Percentiles rank a stretch among this genome's conserved stretches.
Evolutionary conservation across 148 eudicot species (phyloP).

Genomic region (Rhododendron kiyosumense): DNA sequence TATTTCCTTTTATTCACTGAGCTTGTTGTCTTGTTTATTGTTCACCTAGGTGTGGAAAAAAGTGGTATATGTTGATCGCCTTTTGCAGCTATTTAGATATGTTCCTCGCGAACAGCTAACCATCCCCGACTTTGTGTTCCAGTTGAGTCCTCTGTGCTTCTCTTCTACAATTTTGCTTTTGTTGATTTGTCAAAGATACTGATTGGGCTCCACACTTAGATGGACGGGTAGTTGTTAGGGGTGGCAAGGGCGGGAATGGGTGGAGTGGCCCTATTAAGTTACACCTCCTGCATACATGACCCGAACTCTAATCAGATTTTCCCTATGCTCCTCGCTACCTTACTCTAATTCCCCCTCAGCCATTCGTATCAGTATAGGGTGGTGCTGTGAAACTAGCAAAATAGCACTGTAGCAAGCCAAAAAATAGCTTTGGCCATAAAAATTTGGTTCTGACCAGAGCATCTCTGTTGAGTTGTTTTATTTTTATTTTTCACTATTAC

Average conservation of each 20-base stretch:
- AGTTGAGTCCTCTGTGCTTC: slow-evolving; percentile 42
- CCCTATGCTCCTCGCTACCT: not conserved
- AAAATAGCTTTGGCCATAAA: not conserved
- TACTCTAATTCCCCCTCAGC: not conserved
- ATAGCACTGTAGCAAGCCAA: not conserved
- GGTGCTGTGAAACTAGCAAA: not conserved
- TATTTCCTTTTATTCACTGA: not conserved
- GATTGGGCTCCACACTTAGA: not conserved
- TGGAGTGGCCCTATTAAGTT: not conserved
- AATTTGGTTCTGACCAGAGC: not conserved
- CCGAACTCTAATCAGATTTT: not conserved
- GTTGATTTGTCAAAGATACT: not conserved
- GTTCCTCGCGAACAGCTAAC: slow-evolving; percentile 94
- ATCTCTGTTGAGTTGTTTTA: too few species aligned
- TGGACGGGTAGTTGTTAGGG: not conserved
- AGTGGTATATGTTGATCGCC: slow-evolving; percentile 88
- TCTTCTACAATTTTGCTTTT: not conserved
- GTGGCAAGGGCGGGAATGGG: not conserved
- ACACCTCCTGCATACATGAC: not conserved
- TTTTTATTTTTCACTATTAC: too few species aligned
- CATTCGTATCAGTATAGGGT: not conserved
- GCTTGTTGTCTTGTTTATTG: slow-evolving; percentile 7
- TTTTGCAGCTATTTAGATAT: slow-evolving; percentile 73
- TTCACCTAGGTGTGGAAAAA: slow-evolving; percentile 82
- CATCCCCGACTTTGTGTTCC: slow-evolving; percentile 90